Conservation (phyloP, 768 basidiomycete species). For the Melanogaster broomeanus region DNA sequence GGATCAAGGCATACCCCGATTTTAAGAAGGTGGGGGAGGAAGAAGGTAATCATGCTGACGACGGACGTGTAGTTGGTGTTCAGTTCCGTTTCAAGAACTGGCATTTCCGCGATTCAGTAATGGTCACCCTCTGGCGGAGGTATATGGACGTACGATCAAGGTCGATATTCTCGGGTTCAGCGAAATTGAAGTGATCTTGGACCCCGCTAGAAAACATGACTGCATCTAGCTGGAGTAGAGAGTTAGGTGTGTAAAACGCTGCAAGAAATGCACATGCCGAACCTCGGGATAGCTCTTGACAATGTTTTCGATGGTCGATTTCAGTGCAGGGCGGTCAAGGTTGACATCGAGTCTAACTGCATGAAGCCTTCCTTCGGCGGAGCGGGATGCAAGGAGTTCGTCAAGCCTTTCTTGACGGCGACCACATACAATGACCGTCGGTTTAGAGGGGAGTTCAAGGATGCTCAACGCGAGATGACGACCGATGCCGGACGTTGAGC, state of each 20-base stretch:
- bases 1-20: constrained; percentile 41
- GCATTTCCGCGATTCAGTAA: not conserved
- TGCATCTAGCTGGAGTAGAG: constrained; percentile 49
- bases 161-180: constrained; percentile 41
- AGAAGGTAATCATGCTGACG: constrained; percentile 47
- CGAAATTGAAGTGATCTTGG: constrained; percentile 51
- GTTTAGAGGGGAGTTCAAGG: constrained; percentile 46
- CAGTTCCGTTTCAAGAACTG: constrained; percentile 40
- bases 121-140: not conserved
- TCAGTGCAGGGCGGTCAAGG: constrained; percentile 38
- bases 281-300: constrained; percentile 52
- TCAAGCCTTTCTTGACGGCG: constrained; percentile 55
- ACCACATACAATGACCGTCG: constrained; percentile 52
- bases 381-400: constrained; percentile 43
- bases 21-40: constrained; percentile 58
- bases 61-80: constrained; percentile 56
- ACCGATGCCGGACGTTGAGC: constrained; percentile 62
- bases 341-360: constrained; percentile 47
- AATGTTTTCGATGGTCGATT: constrained; percentile 41
- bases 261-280: constrained; percentile 10
- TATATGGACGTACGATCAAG: constrained; percentile 35
- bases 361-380: constrained; percentile 36
- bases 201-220: constrained; percentile 55
- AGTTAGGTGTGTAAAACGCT: not conserved
- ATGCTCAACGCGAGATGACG: constrained; percentile 54